Base-by-base conservation (phyloP, 2,329 filamentous ascomycete species). In the Botrytis pseudocinerea region DNA sequence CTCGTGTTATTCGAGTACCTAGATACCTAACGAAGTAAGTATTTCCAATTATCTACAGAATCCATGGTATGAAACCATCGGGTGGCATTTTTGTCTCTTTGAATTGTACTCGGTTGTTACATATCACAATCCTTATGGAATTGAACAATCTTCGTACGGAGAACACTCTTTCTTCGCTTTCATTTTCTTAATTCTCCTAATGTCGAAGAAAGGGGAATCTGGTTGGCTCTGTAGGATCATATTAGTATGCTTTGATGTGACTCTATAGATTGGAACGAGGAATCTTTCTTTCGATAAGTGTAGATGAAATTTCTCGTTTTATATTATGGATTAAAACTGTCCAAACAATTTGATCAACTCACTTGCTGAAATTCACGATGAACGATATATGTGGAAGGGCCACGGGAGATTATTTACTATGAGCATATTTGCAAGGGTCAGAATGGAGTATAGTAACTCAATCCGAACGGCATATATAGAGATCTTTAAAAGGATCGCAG, bases 391-490 rank as follows among this genome's bases (percentile, higher is more conserved):
- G 0, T 4, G 3, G 14, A 6, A 51, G 16, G n/a, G 14, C 5
- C 7, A 18, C 7, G 3, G 51, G n/a, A 18, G 14, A 54, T 28
- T 3, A 54, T 54, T 5, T 4, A 54, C 6, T 1, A 14, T 8
- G n/a, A 0, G 7, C 12, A 28, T 25, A 5, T 28, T 0, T 3
- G 2, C 51, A 2, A 54, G 12, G 2, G 1, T 54, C 12, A 16
- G 5, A n/a, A 54, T 14, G 51, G 14, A 28, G 25, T 54, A 7
- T 54, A 5, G 6, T 2, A 16, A 54, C 3, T 54, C 51, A 8
- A 28, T 28, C 14, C 25, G 6, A 28, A 7, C 8, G 12, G 5
- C 51, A 54, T 25, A 28, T 7, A 8, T 54, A 8, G 25, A 5
- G 2, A 28, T 7, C 18, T 8, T 10, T 8, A 28, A 16, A 1